These are phyloP conservation scores for Mycena galopus DNA, from an alignment of 768 basidiomycete species.

Conservation along the genomic window DNA sequence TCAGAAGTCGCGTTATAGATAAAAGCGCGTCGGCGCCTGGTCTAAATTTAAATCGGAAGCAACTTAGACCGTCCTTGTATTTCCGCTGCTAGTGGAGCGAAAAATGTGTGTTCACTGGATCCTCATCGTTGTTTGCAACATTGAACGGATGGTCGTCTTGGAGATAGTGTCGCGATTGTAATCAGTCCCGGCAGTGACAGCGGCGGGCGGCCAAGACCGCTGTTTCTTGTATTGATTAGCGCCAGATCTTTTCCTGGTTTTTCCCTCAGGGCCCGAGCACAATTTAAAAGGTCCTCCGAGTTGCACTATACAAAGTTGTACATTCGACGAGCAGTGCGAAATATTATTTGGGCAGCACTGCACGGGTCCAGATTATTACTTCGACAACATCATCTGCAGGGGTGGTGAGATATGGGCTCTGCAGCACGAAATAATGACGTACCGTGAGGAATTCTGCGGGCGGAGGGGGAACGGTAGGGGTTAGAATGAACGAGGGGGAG, in stretches of 20 bases:
- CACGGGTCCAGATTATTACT: background rate
- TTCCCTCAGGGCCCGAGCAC: background rate
- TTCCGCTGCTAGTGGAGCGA: too few species aligned
- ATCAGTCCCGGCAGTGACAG: too few species aligned
- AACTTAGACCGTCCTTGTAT: too few species aligned
- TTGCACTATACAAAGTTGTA: background rate
- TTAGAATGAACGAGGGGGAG: conserved; percentile 10
- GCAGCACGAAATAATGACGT: conserved; percentile 22
- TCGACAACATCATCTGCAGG: background rate
- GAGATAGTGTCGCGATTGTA: too few species aligned
- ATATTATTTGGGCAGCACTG: background rate
- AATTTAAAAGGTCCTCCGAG: background rate
- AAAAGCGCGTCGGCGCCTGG: too few species aligned
- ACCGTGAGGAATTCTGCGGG: conserved; percentile 83
- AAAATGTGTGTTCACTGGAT: too few species aligned
- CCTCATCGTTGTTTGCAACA: too few species aligned
- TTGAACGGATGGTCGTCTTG: too few species aligned
- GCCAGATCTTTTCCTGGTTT: background rate
- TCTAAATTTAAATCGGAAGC: too few species aligned
- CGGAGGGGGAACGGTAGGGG: background rate
- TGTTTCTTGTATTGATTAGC: too few species aligned
- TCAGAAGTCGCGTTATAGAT: too few species aligned
- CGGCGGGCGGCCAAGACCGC: too few species aligned
- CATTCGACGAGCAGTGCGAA: background rate
- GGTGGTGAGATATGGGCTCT: background rate